These are phyloP conservation scores for Mycena epipterygia DNA, from an alignment of 768 basidiomycete species.

Conservation along the genomic window DNA sequence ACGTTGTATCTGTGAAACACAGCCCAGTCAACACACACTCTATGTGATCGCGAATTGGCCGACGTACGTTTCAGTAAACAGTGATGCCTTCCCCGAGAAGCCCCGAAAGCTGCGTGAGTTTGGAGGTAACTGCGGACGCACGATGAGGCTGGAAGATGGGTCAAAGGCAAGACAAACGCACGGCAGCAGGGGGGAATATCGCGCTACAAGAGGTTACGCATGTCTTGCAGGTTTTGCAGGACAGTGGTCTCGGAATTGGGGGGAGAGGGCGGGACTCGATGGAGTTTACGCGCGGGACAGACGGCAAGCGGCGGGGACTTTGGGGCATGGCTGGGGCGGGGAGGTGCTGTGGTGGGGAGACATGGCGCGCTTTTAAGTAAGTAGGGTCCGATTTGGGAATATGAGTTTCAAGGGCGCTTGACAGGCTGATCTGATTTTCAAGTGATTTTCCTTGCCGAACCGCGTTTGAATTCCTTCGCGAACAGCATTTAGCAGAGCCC, in stretches of 20 bases:
- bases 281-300: conserved; percentile 39
- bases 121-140: conserved; percentile 53
- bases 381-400: too few relatives aligned
- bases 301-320: conserved; percentile 41
- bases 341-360: conserved; percentile 10
- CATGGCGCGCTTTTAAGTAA: not conserved
- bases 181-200: conserved; percentile 56
- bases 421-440: too few relatives aligned
- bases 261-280: conserved; percentile 64
- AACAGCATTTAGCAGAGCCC: too few relatives aligned
- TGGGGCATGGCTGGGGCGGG: conserved; percentile 36
- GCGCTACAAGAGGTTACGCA: conserved; percentile 60
- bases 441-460: too few relatives aligned
- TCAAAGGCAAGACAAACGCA: conserved; percentile 40
- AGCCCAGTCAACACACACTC: conserved; percentile 12
- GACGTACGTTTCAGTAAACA: conserved; percentile 69
- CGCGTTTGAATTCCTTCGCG: too few relatives aligned
- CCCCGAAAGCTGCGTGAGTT: conserved; percentile 66
- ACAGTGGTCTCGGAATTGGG: conserved; percentile 58
- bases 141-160: not conserved
- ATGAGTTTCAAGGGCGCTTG: too few relatives aligned
- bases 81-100: conserved; percentile 69
- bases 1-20: conserved; percentile 60
- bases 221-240: conserved; percentile 61
- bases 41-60: not conserved